Conservation (phyloP, 768 basidiomycete species). For the Mycena maculata region DNA sequence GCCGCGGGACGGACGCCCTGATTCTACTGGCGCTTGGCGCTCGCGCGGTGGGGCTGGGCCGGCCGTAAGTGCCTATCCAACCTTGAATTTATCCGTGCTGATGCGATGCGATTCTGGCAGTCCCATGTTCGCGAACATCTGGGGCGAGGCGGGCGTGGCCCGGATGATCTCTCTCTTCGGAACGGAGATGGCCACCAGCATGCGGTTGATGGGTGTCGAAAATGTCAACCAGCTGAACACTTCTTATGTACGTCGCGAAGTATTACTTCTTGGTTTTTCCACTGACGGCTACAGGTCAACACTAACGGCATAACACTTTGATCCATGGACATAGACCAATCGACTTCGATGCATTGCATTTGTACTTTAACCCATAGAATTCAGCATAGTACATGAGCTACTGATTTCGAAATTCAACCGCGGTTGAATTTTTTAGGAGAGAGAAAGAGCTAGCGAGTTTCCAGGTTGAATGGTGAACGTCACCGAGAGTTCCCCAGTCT, state of each 20-base stretch:
- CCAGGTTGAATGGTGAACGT: too few relatives aligned
- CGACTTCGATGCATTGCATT: too few relatives aligned
- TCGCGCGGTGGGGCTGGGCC: slow-evolving; percentile 53
- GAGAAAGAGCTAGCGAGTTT: too few relatives aligned
- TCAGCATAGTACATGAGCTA: too few relatives aligned
- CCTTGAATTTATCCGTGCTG: neutral
- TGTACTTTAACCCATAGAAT: too few relatives aligned
- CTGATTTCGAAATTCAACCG: too few relatives aligned
- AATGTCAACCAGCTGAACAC: slow-evolving; percentile 35
- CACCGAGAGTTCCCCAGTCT: too few relatives aligned
- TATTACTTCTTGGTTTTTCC: neutral
- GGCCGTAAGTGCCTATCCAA: slow-evolving; percentile 18
- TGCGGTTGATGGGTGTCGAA: slow-evolving; percentile 41
- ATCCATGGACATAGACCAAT: neutral
- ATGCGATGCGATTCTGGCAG: neutral
- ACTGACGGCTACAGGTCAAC: slow-evolving; percentile 26
- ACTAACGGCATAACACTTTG: slow-evolving; percentile 30
- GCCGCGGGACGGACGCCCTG: slow-evolving; percentile 57
- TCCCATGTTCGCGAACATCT: slow-evolving; percentile 53
- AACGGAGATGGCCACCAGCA: slow-evolving; percentile 38
- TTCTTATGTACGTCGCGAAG: slow-evolving; percentile 33
- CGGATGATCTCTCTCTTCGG: slow-evolving; percentile 34
- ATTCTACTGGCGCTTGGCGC: slow-evolving; percentile 57
- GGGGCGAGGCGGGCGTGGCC: slow-evolving; percentile 48
- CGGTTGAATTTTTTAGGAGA: too few relatives aligned